Evolutionary conservation across 2,329 filamentous ascomycete genomes (phyloP).

Genomic region (Claviceps cyperi): DNA sequence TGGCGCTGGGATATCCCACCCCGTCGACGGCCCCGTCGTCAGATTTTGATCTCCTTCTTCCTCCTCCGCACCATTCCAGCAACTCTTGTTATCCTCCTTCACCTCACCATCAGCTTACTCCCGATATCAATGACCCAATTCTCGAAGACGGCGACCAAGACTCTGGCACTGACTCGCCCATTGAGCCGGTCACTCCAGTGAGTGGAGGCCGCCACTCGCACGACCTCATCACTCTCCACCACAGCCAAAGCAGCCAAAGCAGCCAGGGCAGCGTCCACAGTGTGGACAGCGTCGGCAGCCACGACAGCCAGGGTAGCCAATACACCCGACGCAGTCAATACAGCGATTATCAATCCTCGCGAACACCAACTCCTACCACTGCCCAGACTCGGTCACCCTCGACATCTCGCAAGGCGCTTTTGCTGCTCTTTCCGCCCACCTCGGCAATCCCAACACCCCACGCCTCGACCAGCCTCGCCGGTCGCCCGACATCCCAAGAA

Average conservation of each 20-base stretch:
- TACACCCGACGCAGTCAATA: too few relatives aligned
- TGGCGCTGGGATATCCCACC: conserved; percentile 3
- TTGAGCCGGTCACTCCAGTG: conserved; percentile 48
- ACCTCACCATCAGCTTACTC: conserved; percentile 28
- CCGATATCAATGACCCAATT: conserved; percentile 37
- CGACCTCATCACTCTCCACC: conserved; percentile 32
- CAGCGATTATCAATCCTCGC: conserved; percentile 12
- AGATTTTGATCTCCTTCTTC: not conserved
- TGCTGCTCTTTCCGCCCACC: conserved; percentile 6
- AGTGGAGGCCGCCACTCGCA: conserved; percentile 41
- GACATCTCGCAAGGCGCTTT: conserved; percentile 6
- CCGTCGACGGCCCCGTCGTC: conserved; percentile 4
- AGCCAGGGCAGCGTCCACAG: not conserved
- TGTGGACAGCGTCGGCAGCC: conserved; percentile 7
- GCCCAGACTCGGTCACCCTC: conserved; percentile 6
- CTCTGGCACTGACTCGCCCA: conserved; percentile 42
- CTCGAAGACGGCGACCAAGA: conserved; percentile 40
- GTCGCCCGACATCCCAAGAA: conserved; percentile 6
- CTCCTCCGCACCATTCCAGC: conserved; percentile 4
- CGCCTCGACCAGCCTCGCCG: not conserved
- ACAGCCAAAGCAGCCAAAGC: conserved; percentile 17
- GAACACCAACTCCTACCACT: conserved; percentile 13
- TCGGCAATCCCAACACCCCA: not conserved
- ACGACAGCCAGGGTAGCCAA: conserved; percentile 8
- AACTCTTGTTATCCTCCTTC: conserved; percentile 25